Conservation (phyloP, 768 basidiomycete species). For the Austroboletus festivus region DNA sequence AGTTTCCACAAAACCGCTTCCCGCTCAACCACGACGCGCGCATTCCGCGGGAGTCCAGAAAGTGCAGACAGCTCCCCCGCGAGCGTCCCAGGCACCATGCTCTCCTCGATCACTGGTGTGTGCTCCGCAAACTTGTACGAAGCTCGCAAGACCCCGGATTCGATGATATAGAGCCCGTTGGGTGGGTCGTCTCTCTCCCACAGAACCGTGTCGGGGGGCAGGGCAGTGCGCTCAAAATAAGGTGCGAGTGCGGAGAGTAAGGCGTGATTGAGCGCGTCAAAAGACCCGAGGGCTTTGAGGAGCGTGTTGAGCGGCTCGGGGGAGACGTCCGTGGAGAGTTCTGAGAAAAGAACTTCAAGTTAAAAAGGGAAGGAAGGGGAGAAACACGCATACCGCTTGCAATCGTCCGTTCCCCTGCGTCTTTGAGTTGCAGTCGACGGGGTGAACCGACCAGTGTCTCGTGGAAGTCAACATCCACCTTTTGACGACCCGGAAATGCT, state of each 20-base stretch:
- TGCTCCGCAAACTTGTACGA: conserved; percentile 76
- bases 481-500: conserved; percentile 61
- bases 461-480: conserved; percentile 44
- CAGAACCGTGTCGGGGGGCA: conserved; percentile 57
- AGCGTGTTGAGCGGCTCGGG: conserved; percentile 73
- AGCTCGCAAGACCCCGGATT: conserved; percentile 82
- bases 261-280: conserved; percentile 52
- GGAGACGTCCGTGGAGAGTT: conserved; percentile 32
- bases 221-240: conserved; percentile 65
- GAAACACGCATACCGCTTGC: conserved; percentile 44
- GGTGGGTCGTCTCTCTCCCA: conserved; percentile 78
- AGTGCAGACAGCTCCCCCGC: conserved; percentile 90
- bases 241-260: conserved; percentile 61
- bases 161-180: conserved; percentile 86
- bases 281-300: conserved; percentile 75
- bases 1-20: conserved; percentile 82
- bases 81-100: conserved; percentile 90
- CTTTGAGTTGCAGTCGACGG: conserved; percentile 60
- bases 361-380: background rate
- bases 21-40: conserved; percentile 80
- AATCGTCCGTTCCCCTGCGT: conserved; percentile 71
- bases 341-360: conserved; percentile 3
- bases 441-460: conserved; percentile 57
- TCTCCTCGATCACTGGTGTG: conserved; percentile 69
- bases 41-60: conserved; percentile 75